Evolutionary conservation across 1,284 basidiomycete genomes (phyloP).

Genomic region (Rhodotorula sp.): DNA sequence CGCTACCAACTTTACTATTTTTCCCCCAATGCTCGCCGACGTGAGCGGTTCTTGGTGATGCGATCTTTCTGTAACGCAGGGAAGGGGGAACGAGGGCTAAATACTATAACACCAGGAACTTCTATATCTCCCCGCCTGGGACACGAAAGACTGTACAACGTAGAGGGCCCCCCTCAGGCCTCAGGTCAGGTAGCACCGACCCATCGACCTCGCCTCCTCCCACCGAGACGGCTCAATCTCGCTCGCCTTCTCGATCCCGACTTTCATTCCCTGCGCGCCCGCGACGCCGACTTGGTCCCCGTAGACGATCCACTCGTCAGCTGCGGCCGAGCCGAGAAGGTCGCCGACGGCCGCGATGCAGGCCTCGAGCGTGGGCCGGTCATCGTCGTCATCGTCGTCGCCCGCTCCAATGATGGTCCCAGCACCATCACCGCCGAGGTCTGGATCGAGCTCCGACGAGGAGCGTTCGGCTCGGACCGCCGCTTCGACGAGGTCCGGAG

Average conservation of each 20-base stretch:
- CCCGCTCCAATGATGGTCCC: not conserved
- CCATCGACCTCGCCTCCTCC: constrained; percentile 11
- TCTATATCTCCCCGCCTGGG: too few relatives aligned
- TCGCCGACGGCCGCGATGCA: constrained; percentile 5
- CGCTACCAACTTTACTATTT: not conserved
- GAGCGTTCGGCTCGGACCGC: too few relatives aligned
- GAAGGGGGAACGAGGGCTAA: not conserved
- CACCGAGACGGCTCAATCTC: constrained; percentile 8
- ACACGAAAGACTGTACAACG: too few relatives aligned
- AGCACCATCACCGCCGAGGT: too few relatives aligned
- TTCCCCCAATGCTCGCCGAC: too few relatives aligned
- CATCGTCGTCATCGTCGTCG: not conserved
- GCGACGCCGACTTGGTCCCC: constrained; percentile 23
- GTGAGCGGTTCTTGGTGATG: too few relatives aligned
- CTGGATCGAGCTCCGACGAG: too few relatives aligned
- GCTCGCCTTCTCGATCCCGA: constrained; percentile 3
- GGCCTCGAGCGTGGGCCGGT: constrained; percentile 15
- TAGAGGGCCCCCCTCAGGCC: not conserved
- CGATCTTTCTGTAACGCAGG: too few relatives aligned
- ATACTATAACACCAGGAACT: not conserved
- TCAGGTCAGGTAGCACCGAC: constrained; percentile 12
- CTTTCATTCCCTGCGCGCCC: constrained; percentile 12
- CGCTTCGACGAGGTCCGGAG: not conserved
- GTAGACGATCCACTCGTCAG: not conserved
- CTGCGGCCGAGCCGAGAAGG: constrained; percentile 2